Evolutionary conservation across 2,329 filamentous ascomycete species (phyloP).

Genomic region (Bertia moriformis): DNA sequence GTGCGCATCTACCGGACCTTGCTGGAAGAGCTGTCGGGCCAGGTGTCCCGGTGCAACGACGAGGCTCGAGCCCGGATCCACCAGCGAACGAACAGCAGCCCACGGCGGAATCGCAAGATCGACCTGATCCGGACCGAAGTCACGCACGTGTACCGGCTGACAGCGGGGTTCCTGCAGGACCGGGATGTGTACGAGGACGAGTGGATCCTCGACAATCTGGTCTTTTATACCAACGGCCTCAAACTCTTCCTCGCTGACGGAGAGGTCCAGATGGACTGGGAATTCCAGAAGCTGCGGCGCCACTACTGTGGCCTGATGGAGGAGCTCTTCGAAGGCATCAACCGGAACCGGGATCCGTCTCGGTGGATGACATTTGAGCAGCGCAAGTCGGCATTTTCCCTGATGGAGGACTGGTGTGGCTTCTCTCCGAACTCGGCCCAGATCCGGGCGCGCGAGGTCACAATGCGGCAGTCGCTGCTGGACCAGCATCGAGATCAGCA

Average conservation of each 20-base stretch:
- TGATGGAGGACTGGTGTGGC: constrained; percentile 99
- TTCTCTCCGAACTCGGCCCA: constrained; percentile 82
- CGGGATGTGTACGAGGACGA: constrained; percentile 70
- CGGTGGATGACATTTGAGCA: constrained; percentile 97
- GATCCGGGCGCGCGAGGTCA: constrained; percentile 68
- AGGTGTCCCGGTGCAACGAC: constrained; percentile 72
- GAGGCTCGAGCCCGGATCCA: constrained; percentile 79
- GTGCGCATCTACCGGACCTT: constrained; percentile 82
- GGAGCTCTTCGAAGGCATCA: constrained; percentile 81
- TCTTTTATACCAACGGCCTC: constrained; percentile 78
- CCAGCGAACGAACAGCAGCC: constrained; percentile 70
- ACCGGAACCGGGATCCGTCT: constrained; percentile 67
- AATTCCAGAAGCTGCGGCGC: constrained; percentile 77
- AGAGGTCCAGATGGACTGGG: constrained; percentile 87
- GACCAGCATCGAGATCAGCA: too few species aligned
- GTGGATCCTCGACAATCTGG: constrained; percentile 78
- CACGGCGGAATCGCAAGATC: constrained; percentile 67
- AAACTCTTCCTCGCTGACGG: constrained; percentile 90
- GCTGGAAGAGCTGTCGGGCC: constrained; percentile 76
- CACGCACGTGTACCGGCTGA: constrained; percentile 89
- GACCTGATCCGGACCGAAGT: constrained; percentile 85
- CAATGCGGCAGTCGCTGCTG: constrained; percentile 72
- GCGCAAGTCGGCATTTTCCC: constrained; percentile 79
- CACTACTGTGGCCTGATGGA: constrained; percentile 93
- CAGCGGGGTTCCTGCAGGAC: constrained; percentile 72